Base-by-base conservation (phyloP, 1,284 basidiomycete genomes). In the Cutaneotrichosporon spelunceum region DNA sequence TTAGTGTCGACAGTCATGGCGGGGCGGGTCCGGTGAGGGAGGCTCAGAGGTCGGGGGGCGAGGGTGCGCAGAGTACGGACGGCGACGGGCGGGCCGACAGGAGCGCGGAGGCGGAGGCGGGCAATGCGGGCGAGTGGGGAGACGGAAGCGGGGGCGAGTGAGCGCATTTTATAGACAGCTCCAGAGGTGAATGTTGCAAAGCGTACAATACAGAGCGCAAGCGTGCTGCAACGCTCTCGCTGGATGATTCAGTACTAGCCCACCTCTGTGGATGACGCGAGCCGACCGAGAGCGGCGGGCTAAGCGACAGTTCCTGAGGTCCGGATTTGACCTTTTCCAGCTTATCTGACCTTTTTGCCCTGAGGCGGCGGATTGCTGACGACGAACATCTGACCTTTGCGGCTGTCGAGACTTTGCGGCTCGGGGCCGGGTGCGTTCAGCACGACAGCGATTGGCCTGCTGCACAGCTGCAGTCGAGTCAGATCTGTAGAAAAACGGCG, bases 331-430 rank as follows among this genome's bases (percentile, higher is more conserved):
- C 52, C 24, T 36, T 36, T 36, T 24, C 3, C 14, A 0, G 33
- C 52, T 33, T 53, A 53, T 53, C 33, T 53, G 52, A 53, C 52
- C 33, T 53, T 53, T 53, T 53, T 36, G 14, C 14, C 36, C 16
- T 14, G n/a, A n/a, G n/a, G n/a, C n/a, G n/a, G n/a, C n/a, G n/a
- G n/a, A n/a, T n/a, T n/a, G n/a, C n/a, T n/a, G n/a, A n/a, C n/a
- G n/a, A 6, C 1, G 36, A 19, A 39, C 36, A 42, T 42, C 39
- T 42, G 39, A 42, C 39, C 19, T 42, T 42, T n/a, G 19, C 1
- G 30, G n/a, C n/a, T 5, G 30, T 33, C 30, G 30, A 33, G 39
- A 42, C 39, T 19, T 19, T 9, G 39, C 39, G 39, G 39, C 19
- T 42, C n/a, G n/a, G n/a, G n/a, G n/a, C n/a, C n/a, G n/a, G n/a